Base-by-base conservation (phyloP, 805 yeast genomes). In the Alloascoidea hylecoeti region DNA sequence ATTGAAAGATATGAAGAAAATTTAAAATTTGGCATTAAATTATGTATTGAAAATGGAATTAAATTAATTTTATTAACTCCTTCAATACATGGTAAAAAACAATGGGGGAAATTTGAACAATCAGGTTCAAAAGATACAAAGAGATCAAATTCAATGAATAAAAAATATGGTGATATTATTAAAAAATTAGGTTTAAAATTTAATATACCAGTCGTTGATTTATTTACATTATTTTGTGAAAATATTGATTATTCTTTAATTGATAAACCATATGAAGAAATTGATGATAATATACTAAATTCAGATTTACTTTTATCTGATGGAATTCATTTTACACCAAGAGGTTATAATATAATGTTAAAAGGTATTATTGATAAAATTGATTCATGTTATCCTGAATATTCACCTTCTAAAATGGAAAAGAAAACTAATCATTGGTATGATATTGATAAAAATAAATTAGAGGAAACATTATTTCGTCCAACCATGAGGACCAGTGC, bases 51-150 rank as follows among this genome's bases (percentile, higher is more conserved):
- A 1, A 53, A 66, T 38, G 64, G 60, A 2, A 69, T 78, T 38
- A 66, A 65, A 28, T 61, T 74, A 0, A 60, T 84, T 14, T 47
- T 82, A 1, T 64, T 83, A 5, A 75, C 83, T 0, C 85, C 89
- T 0, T 78, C 70, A 0, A 50, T 69, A 12, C 74, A 72, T 44
- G 75, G 75, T 49, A 50, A 47, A n/a, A 49, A 47, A 2, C 43
- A 51, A 33, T 70, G 74, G 66, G 19, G 40, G 2, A 49, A 49
- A 35, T 37, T 40, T 4, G 55, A 55, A n/a, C 66, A 60, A 5
- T 64, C 56, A 34, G 49, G 64, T 6, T 49, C 51, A 1, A 44
- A 49, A 1, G 73, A 72, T 3, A 56, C 61, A 35, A 50, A 55
- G 15, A 63, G 85, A 49, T 58, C 68, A 2, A 67, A 66, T 33